Evolutionary conservation across 345 rosid species (phyloP).

Genomic region (Eucalyptus microcorys): DNA sequence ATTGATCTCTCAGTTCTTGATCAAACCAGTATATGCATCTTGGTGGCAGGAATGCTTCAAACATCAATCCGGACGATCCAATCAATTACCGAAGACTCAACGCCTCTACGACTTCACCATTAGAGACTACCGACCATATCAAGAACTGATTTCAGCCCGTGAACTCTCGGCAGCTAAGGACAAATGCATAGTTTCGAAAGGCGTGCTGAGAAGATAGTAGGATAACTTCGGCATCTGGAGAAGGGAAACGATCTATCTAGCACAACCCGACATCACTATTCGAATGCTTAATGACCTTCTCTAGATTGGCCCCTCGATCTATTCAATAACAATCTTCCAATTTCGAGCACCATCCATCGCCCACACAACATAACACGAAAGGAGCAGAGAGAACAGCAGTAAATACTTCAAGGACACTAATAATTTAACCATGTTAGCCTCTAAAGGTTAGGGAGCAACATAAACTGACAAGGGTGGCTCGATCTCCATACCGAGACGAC

Average conservation of each 20-base stretch:
- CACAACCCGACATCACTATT: background rate
- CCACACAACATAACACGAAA: background rate
- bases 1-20: background rate
- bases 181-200: background rate
- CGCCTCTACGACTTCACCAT: background rate
- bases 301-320: background rate
- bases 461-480: background rate
- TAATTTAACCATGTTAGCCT: background rate
- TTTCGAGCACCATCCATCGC: background rate
- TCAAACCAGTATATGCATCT: background rate
- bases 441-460: background rate
- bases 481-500: slow-evolving; percentile 63
- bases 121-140: background rate
- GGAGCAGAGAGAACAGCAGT: background rate
- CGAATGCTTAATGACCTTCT: background rate
- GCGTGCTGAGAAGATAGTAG: background rate
- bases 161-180: background rate
- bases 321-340: background rate
- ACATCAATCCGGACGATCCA: background rate
- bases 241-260: background rate
- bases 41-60: background rate
- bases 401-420: background rate
- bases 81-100: background rate
- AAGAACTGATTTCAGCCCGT: background rate
- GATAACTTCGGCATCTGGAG: background rate